Conservation (phyloP, 176 grass and related monocot species). For the Thalia dealbata region DNA sequence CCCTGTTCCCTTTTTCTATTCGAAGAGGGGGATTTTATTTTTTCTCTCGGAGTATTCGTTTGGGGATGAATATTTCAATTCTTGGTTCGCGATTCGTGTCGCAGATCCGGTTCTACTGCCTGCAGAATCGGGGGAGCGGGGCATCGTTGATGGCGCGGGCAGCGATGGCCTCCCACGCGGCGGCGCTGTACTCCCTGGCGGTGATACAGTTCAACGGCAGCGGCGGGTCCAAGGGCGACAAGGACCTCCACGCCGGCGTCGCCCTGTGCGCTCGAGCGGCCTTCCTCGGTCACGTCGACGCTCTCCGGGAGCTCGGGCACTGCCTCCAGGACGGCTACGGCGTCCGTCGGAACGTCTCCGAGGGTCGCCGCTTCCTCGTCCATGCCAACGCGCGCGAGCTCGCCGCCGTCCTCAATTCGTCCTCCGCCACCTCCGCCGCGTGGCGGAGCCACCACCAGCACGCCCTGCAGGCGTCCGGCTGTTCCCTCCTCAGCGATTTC, state of each 20-base stretch:
- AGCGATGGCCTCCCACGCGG: constrained; percentile 30
- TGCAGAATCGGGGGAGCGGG: constrained; percentile 28
- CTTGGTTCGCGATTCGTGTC: background rate
- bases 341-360: constrained; percentile 33
- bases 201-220: constrained; percentile 75
- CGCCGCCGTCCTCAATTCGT: constrained; percentile 14
- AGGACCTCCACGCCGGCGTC: constrained; percentile 45
- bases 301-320: constrained; percentile 64
- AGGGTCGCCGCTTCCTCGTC: constrained; percentile 42
- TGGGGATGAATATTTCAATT: constrained; percentile 6
- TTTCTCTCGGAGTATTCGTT: background rate
- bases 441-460: background rate
- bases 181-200: constrained; percentile 51
- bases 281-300: constrained; percentile 48
- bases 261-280: constrained; percentile 53
- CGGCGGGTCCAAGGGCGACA: constrained; percentile 37
- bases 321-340: constrained; percentile 71
- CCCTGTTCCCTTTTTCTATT: background rate
- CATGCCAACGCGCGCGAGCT: constrained; percentile 42
- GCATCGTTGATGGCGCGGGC: constrained; percentile 39
- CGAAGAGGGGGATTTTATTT: background rate
- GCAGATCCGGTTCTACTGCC: constrained; percentile 62
- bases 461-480: constrained; percentile 1
- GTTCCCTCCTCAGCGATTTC: constrained; percentile 23
- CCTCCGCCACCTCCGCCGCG: background rate